Evolutionary conservation across 306 rosid species (phyloP).

Genomic region (Vigna reflexopilosa): DNA sequence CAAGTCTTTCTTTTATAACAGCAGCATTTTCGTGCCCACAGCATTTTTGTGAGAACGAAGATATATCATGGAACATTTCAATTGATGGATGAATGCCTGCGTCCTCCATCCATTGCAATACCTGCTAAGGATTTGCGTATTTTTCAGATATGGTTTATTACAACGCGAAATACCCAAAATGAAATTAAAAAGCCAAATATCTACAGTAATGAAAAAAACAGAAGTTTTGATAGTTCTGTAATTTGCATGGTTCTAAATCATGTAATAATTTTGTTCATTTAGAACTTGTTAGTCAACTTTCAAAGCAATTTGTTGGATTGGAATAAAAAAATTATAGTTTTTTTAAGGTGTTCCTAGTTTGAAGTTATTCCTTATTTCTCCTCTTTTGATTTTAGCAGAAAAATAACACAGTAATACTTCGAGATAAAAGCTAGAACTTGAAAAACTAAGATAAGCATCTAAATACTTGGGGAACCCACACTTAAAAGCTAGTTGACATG

Average conservation of each 20-base stretch:
- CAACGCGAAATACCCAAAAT: constrained; percentile 37
- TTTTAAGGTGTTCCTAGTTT: neutral
- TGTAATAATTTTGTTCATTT: neutral
- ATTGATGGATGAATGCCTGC: constrained; percentile 77
- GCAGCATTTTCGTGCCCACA: constrained; percentile 78
- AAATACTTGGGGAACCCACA: neutral
- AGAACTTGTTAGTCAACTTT: neutral
- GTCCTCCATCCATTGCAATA: constrained; percentile 93
- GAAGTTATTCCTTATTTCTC: neutral
- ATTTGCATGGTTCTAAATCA: neutral
- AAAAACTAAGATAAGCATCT: neutral
- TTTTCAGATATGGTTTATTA: constrained; percentile 31
- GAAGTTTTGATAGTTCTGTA: constrained; percentile 4
- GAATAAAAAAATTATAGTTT: neutral
- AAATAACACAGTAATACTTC: neutral
- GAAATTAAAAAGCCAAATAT: constrained; percentile 15
- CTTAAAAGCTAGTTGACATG: neutral
- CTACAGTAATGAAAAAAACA: neutral
- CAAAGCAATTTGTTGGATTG: neutral
- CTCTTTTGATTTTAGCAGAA: neutral
- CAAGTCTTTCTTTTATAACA: constrained; percentile 72
- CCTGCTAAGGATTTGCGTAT: constrained; percentile 55
- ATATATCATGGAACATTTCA: constrained; percentile 72
- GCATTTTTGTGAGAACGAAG: constrained; percentile 67
- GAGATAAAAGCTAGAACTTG: neutral